Conservation (phyloP, 108 stramenopile genomes). For the Stephanodiscus minutulus region DNA sequence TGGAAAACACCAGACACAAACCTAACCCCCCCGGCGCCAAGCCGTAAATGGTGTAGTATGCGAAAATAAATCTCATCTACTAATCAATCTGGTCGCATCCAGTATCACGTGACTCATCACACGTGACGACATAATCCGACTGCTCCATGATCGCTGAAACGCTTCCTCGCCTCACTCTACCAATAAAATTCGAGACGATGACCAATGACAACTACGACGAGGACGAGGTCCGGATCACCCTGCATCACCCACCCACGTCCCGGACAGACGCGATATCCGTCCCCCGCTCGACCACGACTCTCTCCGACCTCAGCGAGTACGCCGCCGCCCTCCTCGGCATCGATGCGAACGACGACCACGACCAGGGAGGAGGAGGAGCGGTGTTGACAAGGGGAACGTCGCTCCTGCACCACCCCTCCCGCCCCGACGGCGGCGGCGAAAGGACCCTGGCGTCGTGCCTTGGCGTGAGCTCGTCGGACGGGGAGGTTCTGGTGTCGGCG, state of each 20-base stretch:
- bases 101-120: too few species aligned
- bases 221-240: constrained; percentile 30
- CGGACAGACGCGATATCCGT: constrained; percentile 35
- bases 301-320: constrained; percentile 57
- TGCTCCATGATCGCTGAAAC: too few species aligned
- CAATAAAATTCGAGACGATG: too few species aligned
- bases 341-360: background rate
- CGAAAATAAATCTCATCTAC: too few species aligned
- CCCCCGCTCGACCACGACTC: constrained; percentile 34
- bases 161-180: too few species aligned
- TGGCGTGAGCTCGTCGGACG: background rate
- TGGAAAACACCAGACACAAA: too few species aligned
- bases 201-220: too few species aligned
- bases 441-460: background rate
- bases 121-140: too few species aligned
- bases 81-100: too few species aligned
- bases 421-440: background rate
- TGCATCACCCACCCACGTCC: constrained; percentile 36
- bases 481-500: background rate
- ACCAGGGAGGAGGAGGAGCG: background rate
- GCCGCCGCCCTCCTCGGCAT: constrained; percentile 64
- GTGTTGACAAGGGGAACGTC: background rate
- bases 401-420: background rate
- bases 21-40: too few species aligned
- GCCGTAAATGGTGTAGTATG: too few species aligned